phyloP scores from a whole-genome alignment of 257 asterid species.

The Lycium barbarum region DNA sequence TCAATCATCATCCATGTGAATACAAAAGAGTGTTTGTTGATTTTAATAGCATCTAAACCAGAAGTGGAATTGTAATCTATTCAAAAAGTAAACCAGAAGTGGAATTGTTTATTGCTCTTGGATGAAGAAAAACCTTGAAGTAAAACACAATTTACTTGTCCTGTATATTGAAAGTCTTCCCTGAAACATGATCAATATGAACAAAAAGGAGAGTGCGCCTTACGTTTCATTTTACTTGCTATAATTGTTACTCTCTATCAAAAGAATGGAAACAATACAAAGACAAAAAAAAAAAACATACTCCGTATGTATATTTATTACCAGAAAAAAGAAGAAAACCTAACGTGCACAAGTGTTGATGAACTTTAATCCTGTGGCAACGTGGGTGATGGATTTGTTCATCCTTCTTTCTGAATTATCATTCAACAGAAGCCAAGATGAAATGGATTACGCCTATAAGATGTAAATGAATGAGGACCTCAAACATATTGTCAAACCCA shows the following conservation, averaged over 20 bases:
- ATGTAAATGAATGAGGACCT: not conserved
- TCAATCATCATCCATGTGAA: not conserved
- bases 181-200: not conserved
- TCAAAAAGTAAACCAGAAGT: conserved; percentile 11
- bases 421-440: not conserved
- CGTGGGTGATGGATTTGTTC: not conserved
- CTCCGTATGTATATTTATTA: not conserved
- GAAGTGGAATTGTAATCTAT: not conserved
- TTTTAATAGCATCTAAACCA: conserved; percentile 1
- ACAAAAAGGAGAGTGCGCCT: not conserved
- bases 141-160: not conserved
- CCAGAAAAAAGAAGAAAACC: not conserved
- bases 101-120: not conserved
- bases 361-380: too few species aligned
- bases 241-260: not conserved
- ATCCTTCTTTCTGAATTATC: not conserved
- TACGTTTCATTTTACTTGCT: not conserved
- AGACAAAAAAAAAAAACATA: not conserved
- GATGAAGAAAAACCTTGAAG: not conserved
- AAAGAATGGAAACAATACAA: not conserved
- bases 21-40: not conserved
- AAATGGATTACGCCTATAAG: not conserved
- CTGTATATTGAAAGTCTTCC: not conserved
- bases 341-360: not conserved
- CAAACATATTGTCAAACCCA: not conserved